A percentile compares a stretch with the other conserved stretches of the same genome.
These are phyloP conservation scores for Phalaenopsis equestris DNA, from an alignment of 106 monocot species.

Conservation along the genomic window DNA sequence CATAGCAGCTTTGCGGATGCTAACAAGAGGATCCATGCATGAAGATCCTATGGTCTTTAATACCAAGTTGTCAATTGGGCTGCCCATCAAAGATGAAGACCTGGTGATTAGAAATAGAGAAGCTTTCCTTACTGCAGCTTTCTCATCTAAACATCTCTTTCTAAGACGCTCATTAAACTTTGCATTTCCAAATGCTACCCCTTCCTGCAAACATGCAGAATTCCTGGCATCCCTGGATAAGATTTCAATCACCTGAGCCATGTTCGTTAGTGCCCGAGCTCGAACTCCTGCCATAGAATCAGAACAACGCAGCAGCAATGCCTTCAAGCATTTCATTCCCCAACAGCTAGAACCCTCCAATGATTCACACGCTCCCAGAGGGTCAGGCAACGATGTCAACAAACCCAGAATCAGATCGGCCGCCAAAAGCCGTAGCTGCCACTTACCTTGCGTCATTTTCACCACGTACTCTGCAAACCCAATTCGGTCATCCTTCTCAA, in stretches of 20 bases:
- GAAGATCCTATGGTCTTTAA: constrained; percentile 55
- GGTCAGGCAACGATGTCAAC: constrained; percentile 43
- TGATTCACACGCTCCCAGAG: constrained; percentile 15
- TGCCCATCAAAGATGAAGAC: constrained; percentile 42
- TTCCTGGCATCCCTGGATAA: constrained; percentile 34
- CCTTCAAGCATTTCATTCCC: constrained; percentile 46
- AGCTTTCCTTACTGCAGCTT: constrained; percentile 89
- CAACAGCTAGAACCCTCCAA: constrained; percentile 12
- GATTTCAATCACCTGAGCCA: constrained; percentile 38
- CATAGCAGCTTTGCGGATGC: constrained; percentile 83
- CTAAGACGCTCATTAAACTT: constrained; percentile 45
- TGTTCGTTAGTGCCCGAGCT: constrained; percentile 69
- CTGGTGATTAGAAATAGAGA: constrained; percentile 63
- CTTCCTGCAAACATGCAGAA: constrained; percentile 19
- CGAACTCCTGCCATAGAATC: constrained; percentile 55
- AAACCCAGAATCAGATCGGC: constrained; percentile 67
- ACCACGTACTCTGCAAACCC: constrained; percentile 45
- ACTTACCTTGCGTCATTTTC: constrained; percentile 65
- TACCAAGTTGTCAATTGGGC: constrained; percentile 47
- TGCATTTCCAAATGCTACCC: constrained; percentile 18
- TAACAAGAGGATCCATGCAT: constrained; percentile 88
- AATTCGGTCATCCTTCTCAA: constrained; percentile 43
- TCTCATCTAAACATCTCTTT: constrained; percentile 74
- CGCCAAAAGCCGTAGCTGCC: constrained; percentile 56
- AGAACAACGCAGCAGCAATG: constrained; percentile 50